Percentiles rank a stretch among this genome's conserved stretches.
phyloP scores from a whole-genome alignment of 1,139 yeast genomes.

The Yamadazyma sp. region DNA sequence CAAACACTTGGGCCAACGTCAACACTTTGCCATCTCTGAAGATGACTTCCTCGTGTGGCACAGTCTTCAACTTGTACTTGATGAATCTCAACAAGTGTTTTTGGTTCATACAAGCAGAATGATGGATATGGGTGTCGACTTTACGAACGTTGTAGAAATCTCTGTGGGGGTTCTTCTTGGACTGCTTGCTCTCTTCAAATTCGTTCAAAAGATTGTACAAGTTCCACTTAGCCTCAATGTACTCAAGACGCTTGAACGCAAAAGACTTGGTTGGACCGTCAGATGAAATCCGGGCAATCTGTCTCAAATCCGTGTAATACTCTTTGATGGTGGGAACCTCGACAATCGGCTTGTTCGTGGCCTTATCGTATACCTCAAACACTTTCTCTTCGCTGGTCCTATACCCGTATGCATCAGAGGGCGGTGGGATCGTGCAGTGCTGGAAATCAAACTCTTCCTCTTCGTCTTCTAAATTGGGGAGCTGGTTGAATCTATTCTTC shows the following conservation, averaged over 20 bases:
- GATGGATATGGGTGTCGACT: constrained; percentile 98
- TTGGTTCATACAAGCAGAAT: constrained; percentile 98
- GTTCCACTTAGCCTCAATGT: constrained; percentile 96
- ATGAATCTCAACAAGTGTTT: constrained; percentile 92
- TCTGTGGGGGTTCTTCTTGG: constrained; percentile 79
- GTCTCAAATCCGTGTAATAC: constrained; percentile 79
- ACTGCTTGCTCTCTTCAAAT: constrained; percentile 86
- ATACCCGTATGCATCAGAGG: constrained; percentile 48
- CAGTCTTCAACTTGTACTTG: constrained; percentile 69
- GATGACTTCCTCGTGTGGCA: constrained; percentile 85
- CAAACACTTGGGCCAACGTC: constrained; percentile 82
- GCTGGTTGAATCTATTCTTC: constrained; percentile 56
- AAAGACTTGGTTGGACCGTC: constrained; percentile 98
- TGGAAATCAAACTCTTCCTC: constrained; percentile 58
- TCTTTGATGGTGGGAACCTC: constrained; percentile 78
- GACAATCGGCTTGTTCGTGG: constrained; percentile 36
- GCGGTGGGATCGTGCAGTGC: constrained; percentile 66
- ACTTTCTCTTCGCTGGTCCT: constrained; percentile 63
- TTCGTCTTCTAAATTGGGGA: constrained; percentile 30
- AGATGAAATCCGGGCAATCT: constrained; percentile 67
- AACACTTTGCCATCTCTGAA: constrained; percentile 91
- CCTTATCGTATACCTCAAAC: constrained; percentile 56
- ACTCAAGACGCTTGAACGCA: constrained; percentile 90
- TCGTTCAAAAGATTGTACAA: constrained; percentile 84
- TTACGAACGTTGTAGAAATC: constrained; percentile 98